A percentile compares a stretch with the other conserved stretches of the same genome.
Conservation (phyloP, 2,329 filamentous ascomycete species). For the Botrytis paeoniae region DNA sequence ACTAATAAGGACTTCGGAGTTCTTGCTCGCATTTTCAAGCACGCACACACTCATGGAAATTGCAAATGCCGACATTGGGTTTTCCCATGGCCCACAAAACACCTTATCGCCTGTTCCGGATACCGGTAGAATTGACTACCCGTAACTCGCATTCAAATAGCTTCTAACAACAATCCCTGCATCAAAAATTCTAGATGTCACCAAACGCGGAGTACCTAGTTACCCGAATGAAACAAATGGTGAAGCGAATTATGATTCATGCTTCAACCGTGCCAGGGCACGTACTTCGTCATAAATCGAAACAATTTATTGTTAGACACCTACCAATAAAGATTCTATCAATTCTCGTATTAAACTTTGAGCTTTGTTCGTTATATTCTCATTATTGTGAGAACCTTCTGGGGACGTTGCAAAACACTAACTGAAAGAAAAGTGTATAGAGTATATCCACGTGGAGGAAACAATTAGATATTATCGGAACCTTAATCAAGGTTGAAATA, state of each 20-base stretch:
- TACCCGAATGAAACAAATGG: constrained; percentile 13
- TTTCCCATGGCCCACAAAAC: not conserved
- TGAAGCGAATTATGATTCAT: constrained; percentile 15
- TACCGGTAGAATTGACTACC: not conserved
- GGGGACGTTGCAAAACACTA: not conserved
- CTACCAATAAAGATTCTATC: not conserved
- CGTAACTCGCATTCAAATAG: not conserved
- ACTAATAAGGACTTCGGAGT: not conserved
- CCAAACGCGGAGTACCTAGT: not conserved
- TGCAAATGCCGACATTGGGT: not conserved
- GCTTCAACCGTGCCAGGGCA: not conserved
- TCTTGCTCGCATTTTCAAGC: not conserved
- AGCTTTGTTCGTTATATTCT: not conserved
- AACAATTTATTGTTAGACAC: not conserved
- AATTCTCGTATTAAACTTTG: not conserved
- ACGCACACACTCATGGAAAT: not conserved
- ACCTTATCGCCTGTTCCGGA: not conserved
- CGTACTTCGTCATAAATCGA: not conserved
- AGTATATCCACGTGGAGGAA: not conserved
- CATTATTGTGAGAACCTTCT: not conserved
- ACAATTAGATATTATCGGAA: not conserved
- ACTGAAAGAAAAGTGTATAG: not conserved
- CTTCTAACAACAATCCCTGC: constrained; percentile 10
- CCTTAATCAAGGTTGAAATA: not conserved
- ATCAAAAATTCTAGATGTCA: not conserved